These are phyloP conservation scores for Candida glaebosa DNA, from an alignment of 805 yeast genomes.

Conservation along the genomic window DNA sequence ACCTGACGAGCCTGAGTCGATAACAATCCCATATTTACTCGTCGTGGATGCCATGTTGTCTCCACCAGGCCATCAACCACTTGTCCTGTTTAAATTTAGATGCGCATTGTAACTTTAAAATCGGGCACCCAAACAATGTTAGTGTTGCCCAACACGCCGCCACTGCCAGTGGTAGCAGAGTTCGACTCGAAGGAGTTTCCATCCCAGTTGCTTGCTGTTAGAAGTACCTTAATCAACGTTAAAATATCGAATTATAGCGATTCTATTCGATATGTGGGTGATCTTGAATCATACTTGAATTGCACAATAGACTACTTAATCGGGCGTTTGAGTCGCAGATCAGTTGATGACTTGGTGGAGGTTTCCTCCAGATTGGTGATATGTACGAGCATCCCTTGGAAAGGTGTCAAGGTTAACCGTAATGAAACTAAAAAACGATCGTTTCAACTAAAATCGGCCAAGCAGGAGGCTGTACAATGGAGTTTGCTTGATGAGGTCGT, in stretches of 20 bases:
- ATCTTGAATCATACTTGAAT: conserved; percentile 34
- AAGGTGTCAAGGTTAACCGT: neutral
- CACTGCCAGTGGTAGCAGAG: conserved; percentile 16
- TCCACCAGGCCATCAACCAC: neutral
- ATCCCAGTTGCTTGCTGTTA: conserved; percentile 12
- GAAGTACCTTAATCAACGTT: conserved; percentile 15
- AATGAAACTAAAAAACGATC: neutral
- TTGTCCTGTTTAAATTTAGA: neutral
- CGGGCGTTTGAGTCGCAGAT: too few relatives aligned
- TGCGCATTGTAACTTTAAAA: neutral
- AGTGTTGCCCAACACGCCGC: conserved; percentile 33
- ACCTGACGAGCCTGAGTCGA: conserved; percentile 96
- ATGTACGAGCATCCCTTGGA: conserved; percentile 2
- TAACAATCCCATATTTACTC: conserved; percentile 72
- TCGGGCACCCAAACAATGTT: conserved; percentile 22
- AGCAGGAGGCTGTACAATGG: conserved; percentile 19
- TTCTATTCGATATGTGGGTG: conserved; percentile 26
- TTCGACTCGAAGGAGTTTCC: conserved; percentile 6
- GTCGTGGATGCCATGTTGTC: conserved; percentile 1
- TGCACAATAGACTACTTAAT: conserved; percentile 15
- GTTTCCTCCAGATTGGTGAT: neutral
- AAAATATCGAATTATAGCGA: conserved; percentile 18
- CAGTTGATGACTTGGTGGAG: conserved; percentile 3
- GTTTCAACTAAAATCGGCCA: neutral
- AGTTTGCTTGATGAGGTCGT: conserved; percentile 28